Evolutionary conservation across 331 rosid genomes (phyloP), one percentile per base, ranked within the genome.

Genomic region (Quercus tomentella): DNA sequence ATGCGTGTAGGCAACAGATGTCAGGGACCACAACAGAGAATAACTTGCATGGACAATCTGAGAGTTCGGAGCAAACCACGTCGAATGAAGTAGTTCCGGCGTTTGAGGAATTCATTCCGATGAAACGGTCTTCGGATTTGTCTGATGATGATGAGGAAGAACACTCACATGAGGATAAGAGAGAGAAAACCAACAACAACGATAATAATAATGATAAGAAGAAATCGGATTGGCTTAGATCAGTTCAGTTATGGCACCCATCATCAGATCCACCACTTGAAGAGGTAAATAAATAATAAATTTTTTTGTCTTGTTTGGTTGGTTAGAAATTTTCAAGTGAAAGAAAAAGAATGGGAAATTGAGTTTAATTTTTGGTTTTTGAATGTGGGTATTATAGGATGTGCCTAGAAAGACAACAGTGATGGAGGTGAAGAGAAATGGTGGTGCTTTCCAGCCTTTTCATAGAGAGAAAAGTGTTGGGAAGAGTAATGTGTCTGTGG

Each of bases 181-280:
- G 4, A 16, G 72, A 67, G 26, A n/a, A 2, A 45, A 72, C 72
- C 76, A 45, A 56, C 4, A 81, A 6, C 2, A 35, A 37, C 2
- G 10, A 37, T 37, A 37, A 37, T 37, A 37, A 37, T 37, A 37
- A 37, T 31, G 83, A 54, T 15, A 60, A 55, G 68, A 90, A 72
- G 31, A 90, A 91, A 83, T 80, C 93, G 3, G 99, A 92, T 67
- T 95, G 99, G 97, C 97, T 95, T 67, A 89, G 91, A 87, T 95
- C 99, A 4, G 97, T 89, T 76, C 97, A 91, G 88, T 79, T 95
- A 10, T 95, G 97, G 99, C 89, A 89, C 57, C 87, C 89, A 71
- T 51, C 83, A 52, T 79, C 89, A 67, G 89, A 88, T 78, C 89
- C 89, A 73, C 61, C 84, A 30, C 23, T 76, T 17, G 79, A 83